These are phyloP conservation scores for Aspergillus costaricaensis DNA, from an alignment of 2,329 filamentous ascomycete species.

Conservation along the genomic window DNA sequence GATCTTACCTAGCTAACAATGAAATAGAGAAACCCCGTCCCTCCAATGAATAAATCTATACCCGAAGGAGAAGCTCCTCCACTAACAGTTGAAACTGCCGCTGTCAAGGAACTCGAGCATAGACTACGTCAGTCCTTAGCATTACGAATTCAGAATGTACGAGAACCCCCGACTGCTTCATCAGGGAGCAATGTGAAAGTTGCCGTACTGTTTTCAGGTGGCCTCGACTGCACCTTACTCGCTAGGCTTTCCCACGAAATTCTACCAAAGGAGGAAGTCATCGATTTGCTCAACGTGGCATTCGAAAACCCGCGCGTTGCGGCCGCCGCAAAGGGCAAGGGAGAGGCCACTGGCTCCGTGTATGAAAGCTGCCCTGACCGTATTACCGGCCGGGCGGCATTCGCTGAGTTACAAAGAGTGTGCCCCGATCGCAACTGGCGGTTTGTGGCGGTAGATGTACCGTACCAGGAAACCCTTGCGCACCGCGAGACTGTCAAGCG, in stretches of 20 bases:
- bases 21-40: conserved; percentile 45
- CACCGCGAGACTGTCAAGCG: conserved; percentile 71
- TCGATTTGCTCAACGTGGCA: conserved; percentile 92
- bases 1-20: conserved; percentile 12
- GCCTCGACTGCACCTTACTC: conserved; percentile 87
- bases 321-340: conserved; percentile 53
- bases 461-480: conserved; percentile 70
- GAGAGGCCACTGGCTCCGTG: conserved; percentile 28
- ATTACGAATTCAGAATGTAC: conserved; percentile 66
- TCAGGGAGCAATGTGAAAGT: conserved; percentile 47
- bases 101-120: conserved; percentile 56
- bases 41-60: conserved; percentile 45
- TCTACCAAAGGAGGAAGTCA: conserved; percentile 65
- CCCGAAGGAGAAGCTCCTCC: conserved; percentile 33
- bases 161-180: conserved; percentile 52
- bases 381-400: conserved; percentile 77
- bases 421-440: conserved; percentile 76
- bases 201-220: conserved; percentile 89
- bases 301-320: conserved; percentile 88
- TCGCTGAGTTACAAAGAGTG: conserved; percentile 68
- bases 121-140: conserved; percentile 64
- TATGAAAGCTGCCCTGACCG: conserved; percentile 91
- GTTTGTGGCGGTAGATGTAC: conserved; percentile 79
- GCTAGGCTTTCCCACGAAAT: conserved; percentile 79
- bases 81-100: conserved; percentile 46